Percentiles rank a stretch among this genome's conserved stretches.
Evolutionary conservation across 257 asterid species (phyloP).

Genomic region (Capsicum rhomboideum): DNA sequence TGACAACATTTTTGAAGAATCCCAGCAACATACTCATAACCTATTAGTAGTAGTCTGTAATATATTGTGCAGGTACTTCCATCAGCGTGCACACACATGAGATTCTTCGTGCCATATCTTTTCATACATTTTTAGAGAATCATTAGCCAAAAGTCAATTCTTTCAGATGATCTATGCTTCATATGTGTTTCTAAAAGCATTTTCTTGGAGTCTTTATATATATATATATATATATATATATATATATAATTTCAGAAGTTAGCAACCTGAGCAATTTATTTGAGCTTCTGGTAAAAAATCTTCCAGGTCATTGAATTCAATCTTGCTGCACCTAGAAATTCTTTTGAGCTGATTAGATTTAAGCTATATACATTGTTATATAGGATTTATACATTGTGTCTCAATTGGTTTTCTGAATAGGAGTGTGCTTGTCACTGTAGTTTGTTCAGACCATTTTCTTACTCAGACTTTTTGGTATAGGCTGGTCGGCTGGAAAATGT

Average conservation of each 20-base stretch:
- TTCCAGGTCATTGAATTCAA: not conserved
- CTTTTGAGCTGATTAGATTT: not conserved
- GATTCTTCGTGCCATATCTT: not conserved
- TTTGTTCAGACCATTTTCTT: not conserved
- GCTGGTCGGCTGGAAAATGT: slow-evolving; percentile 95
- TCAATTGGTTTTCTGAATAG: not conserved
- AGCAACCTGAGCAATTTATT: too few relatives aligned
- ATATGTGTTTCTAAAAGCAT: not conserved
- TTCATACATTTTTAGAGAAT: not conserved
- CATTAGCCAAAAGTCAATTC: not conserved
- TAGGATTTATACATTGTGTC: not conserved
- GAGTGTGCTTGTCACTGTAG: not conserved
- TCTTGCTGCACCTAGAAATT: not conserved
- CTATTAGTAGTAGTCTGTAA: not conserved
- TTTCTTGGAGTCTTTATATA: not conserved
- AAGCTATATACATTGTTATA: not conserved
- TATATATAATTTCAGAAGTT: too few relatives aligned
- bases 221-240: too few relatives aligned
- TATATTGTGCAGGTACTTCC: not conserved
- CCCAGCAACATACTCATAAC: not conserved
- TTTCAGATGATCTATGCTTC: not conserved
- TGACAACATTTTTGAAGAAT: not conserved
- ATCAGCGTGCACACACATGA: not conserved
- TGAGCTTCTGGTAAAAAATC: not conserved
- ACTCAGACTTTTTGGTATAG: slow-evolving; percentile 23